Base-by-base conservation (phyloP, 2,329 filamentous ascomycete species). In the Aspergillus quadricinctus region DNA sequence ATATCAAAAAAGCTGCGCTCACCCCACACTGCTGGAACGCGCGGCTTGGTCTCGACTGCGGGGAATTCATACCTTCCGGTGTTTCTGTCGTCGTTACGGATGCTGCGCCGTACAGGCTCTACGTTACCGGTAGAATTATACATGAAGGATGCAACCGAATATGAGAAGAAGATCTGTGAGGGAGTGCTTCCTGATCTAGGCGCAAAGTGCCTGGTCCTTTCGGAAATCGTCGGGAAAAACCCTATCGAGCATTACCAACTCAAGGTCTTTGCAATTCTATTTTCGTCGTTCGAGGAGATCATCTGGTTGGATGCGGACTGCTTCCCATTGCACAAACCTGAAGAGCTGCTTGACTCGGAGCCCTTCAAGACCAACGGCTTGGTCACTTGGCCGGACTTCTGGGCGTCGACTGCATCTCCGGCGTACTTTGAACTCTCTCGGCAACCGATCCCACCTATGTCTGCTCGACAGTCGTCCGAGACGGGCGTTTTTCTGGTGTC, bases 271-370 rank as follows among this genome's bases (percentile, higher is more conserved):
- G 74, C 81, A 4, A 76, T 85, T 28, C 70, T 85, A 2, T 81
- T 84, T 59, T 83, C 82, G 1, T 79, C 80, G 4, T 85, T 84
- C 61, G 79, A 83, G 63, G 75, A 83, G 54, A 77, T 83, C 11
- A 72, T 85, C 25, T 83, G 82, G 67, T 77, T 85, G 62, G 83
- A 85, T 62, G 79, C 80, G 51, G 82, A 84, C 63, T 76, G 75
- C 55, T 82, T 83, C 64, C 80, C 82, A 17, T 65, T 77, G 17
- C 69, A 73, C 50, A 71, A 79, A 52, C 77, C 78, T 0, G 69
- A 70, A 28, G 57, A 65, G 3, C 67, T 85, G 11, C 80, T 85
- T 61, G 68, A 75, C 9, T 69, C 73, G 1, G 76, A 81, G 45
- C 81, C 81, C 1, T 85, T 80, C 67, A 72, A 61, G 4, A 77